Base-by-base conservation (phyloP, 2,329 filamentous ascomycete genomes). In the Penicillium paneum region DNA sequence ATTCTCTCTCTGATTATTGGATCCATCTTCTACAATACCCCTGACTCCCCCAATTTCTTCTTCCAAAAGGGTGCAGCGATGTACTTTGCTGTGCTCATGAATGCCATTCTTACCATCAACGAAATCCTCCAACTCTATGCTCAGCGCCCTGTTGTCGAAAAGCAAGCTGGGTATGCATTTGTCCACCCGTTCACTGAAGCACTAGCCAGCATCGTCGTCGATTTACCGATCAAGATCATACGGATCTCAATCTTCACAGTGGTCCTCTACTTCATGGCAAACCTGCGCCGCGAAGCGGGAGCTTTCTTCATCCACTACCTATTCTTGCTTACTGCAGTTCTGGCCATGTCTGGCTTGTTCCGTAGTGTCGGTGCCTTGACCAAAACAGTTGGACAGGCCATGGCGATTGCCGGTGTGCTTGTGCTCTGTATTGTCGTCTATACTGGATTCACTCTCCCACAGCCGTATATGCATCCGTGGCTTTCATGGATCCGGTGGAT, bases 1-100 rank as follows among this genome's bases (percentile, higher is more conserved):
- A 72, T 83, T 63, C 87, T 93, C 81, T 81, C 88, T 49, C 78
- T 96, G 54, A 88, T 96, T 67, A 83, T 95, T 55, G 79, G 87
- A 42, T 88, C 85, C 55, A 85, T 95, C 60, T 96, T 93, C 74
- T 95, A 84, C 77, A 87, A 94, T 69, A 76, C 94, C 11, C 74
- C 82, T 19, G 67, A 78, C 1, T 79, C 78, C 8, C 87, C 89
- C 0, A 68, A 72, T 24, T 89, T 85, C 61, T 94, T 95, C 77
- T 91, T 85, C 75, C 80, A 83, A 64, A 85, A 90, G 54, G 89
- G 88, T 53, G 86, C 88, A 34, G 79, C 93, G 6, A 78, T 96
- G 45, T 96, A 95, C 81, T 94, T 94, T 67, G 89, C 90, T 58
- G 85, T 91, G 67, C 79, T 96, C 52, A 85, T 93, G 79, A 95